These are phyloP conservation scores for Boletus speciosus DNA, from an alignment of 768 basidiomycete genomes.

Conservation along the genomic window DNA sequence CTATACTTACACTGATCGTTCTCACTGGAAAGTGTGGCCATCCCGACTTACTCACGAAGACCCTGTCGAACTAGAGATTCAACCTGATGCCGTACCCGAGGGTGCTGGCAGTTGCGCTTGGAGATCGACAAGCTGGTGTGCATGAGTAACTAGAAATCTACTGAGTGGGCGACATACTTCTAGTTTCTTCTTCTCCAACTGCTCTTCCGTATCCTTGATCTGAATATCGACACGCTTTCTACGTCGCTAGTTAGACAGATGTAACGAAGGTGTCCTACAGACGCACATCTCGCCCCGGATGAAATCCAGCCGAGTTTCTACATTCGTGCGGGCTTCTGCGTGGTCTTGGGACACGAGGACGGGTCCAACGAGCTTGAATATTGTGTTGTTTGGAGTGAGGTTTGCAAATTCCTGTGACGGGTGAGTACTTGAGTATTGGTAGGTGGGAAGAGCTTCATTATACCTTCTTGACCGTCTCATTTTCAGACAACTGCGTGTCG, in stretches of 20 bases:
- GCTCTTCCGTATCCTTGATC: slow-evolving; percentile 73
- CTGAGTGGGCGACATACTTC: slow-evolving; percentile 50
- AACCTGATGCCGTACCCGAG: slow-evolving; percentile 18
- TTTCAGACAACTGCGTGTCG: slow-evolving; percentile 90
- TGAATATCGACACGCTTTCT: slow-evolving; percentile 80
- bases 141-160: slow-evolving; percentile 11
- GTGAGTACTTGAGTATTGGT: background rate
- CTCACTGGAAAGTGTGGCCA: background rate
- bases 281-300: slow-evolving; percentile 84
- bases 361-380: slow-evolving; percentile 91
- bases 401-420: slow-evolving; percentile 70
- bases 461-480: slow-evolving; percentile 89
- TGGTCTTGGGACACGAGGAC: slow-evolving; percentile 89
- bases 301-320: slow-evolving; percentile 86
- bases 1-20: background rate
- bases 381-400: slow-evolving; percentile 68
- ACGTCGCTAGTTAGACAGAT: slow-evolving; percentile 8
- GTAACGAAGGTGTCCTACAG: background rate
- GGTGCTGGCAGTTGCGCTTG: slow-evolving; percentile 53
- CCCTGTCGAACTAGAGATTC: background rate
- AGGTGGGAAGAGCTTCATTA: slow-evolving; percentile 1
- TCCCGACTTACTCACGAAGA: background rate
- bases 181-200: slow-evolving; percentile 75
- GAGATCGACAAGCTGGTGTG: slow-evolving; percentile 57
- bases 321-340: slow-evolving; percentile 79